These are phyloP conservation scores for Silybum marianum DNA, from an alignment of 129 eudicot species.

Conservation along the genomic window DNA sequence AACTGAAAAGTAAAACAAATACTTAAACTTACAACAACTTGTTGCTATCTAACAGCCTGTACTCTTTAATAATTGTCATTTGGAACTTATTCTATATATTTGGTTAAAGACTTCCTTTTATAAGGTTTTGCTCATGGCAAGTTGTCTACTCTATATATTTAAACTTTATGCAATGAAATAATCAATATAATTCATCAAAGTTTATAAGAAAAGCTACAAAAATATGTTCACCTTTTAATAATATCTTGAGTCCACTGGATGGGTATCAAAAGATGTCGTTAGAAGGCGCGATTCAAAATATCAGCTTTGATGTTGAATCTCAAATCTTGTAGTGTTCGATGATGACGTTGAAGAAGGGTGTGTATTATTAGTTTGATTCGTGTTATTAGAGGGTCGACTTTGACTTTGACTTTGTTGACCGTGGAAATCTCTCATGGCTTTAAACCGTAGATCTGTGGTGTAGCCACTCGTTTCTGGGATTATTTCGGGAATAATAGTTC, in stretches of 20 bases:
- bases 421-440: slow-evolving; percentile 59
- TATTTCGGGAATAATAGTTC: slow-evolving; percentile 45
- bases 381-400: slow-evolving; percentile 21
- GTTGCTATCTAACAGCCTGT: not conserved
- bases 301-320: slow-evolving; percentile 32
- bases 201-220: not conserved
- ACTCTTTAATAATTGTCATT: not conserved
- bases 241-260: not conserved
- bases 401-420: slow-evolving; percentile 30
- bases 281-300: no score
- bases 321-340: slow-evolving; percentile 30
- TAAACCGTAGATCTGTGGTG: slow-evolving; percentile 47
- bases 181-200: not conserved
- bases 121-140: not conserved
- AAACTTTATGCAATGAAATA: not conserved
- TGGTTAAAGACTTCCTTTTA: not conserved
- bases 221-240: not conserved
- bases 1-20: not conserved
- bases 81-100: not conserved
- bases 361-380: slow-evolving; percentile 20
- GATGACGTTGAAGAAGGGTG: slow-evolving; percentile 30
- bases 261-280: no score
- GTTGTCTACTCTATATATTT: not conserved
- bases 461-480: slow-evolving; percentile 29
- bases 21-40: not conserved